Base-by-base conservation (phyloP, 441 rosid genomes). In the Euphorbia corollata region DNA sequence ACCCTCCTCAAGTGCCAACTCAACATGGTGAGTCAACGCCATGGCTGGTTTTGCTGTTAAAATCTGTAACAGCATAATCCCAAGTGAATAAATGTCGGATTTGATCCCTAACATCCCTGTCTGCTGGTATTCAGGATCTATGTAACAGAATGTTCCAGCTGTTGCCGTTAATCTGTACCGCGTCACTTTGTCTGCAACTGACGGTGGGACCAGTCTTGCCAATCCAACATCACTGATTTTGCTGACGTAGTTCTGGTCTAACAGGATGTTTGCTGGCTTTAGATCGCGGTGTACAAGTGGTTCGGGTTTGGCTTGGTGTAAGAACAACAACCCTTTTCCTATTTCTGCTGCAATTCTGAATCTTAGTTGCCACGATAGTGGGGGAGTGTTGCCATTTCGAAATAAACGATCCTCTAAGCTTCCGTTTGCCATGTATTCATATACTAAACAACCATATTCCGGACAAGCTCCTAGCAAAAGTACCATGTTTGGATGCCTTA, bases 261-360 rank as follows among this genome's bases (percentile, higher is more conserved):
- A 84, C 71, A 89, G 79, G 73, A 87, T 89, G 72, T 89, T 89
- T 22, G 79, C 93, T 5, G 93, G 96, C 69, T 89, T 89, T 15
- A 87, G 77, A 74, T 89, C 58, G 23, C 58, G 58, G 58, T 54
- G 58, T 15, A 54, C 58, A 6, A 54, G 58, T 54, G 58, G 58
- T 88, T 13, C 96, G 88, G 96, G 96, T 72, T 83, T 87, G 74
- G 82, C 73, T 70, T 87, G 96, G 85, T 89, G 96, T 11, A 89
- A 83, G 77, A 89, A 87, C 24, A 84, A 85, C 65, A 89, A 85
- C 18, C 85, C 90, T 13, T 89, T 86, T 63, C 82, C 90, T 16
- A 87, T 87, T 77, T 89, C 96, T 39, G 91, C 85, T 0, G 93
- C 85, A 24, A 87, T 87, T 15, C 80, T 63, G 74, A 89, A 89